Percentiles rank a stretch among this genome's conserved stretches.
Conservation (phyloP, 306 rosid genomes). For the Boehmeria nivea region DNA sequence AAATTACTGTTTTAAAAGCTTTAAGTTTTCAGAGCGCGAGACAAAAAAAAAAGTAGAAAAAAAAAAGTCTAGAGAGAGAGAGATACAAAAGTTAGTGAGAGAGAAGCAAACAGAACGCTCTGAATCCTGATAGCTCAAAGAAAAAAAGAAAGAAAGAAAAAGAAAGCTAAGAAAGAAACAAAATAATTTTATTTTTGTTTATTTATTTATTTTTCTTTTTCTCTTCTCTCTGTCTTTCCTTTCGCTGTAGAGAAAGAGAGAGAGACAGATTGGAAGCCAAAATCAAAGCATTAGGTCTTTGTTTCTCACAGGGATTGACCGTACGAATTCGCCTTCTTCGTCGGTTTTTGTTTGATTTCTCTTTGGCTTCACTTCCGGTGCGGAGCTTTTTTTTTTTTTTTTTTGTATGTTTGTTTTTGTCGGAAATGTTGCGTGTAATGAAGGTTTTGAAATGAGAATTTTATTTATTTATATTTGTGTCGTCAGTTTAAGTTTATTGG, state of each 20-base stretch:
- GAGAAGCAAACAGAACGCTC: no score
- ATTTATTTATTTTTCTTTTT: no score
- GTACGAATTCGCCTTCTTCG: conserved; percentile 15
- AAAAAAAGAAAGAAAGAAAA: no score
- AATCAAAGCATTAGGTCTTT: no score
- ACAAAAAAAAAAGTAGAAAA: conserved; percentile 3
- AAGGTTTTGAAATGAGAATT: conserved; percentile 17
- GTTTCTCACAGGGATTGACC: conserved; percentile 1
- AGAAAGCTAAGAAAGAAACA: no score
- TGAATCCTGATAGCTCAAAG: no score
- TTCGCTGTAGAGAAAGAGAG: neutral
- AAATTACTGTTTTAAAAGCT: no score
- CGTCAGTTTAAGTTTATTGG: neutral
- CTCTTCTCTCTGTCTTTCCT: no score
- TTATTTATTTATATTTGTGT: conserved; percentile 12
- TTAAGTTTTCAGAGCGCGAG: neutral
- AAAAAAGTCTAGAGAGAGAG: conserved; percentile 19
- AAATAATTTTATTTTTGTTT: no score
- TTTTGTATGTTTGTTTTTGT: neutral
- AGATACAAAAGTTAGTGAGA: neutral
- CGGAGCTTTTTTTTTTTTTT: neutral
- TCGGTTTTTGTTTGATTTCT: no score
- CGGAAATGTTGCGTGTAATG: conserved; percentile 11
- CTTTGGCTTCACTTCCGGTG: conserved; percentile 17
- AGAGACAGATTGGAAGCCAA: no score